A percentile compares a stretch with the other conserved stretches of the same genome.
phyloP scores from a whole-genome alignment of 805 yeast species.

The Candida boidinii region DNA sequence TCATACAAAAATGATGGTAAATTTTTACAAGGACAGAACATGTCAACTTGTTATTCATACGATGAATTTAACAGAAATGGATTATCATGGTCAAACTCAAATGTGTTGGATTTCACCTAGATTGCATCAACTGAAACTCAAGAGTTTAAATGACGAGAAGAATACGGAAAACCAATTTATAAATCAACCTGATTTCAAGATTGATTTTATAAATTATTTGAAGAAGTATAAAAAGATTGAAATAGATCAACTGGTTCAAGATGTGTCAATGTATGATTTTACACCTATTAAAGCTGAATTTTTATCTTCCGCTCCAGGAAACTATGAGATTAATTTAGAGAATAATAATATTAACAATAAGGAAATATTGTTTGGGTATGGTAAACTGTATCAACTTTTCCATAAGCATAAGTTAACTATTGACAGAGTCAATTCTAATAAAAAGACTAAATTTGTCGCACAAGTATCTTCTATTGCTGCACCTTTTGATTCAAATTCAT shows the following conservation, averaged over 20 bases:
- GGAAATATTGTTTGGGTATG: conserved; percentile 36
- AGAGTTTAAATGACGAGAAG: conserved; percentile 1
- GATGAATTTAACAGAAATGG: conserved; percentile 46
- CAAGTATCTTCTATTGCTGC: conserved; percentile 43
- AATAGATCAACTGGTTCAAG: conserved; percentile 20
- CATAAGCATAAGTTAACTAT: conserved; percentile 22
- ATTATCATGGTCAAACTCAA: conserved; percentile 52
- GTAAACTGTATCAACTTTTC: conserved; percentile 34
- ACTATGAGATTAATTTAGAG: conserved; percentile 12
- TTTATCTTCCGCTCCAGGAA: conserved; percentile 48
- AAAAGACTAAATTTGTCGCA: conserved; percentile 27
- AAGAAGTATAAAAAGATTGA: conserved; percentile 27
- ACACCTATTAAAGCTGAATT: conserved; percentile 40
- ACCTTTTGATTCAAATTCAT: conserved; percentile 25
- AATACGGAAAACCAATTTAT: conserved; percentile 2
- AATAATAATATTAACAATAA: no score
- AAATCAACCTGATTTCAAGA: conserved; percentile 30
- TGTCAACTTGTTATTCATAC: conserved; percentile 50
- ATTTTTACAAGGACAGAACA: conserved; percentile 36
- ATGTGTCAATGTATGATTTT: conserved; percentile 34
- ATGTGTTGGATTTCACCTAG: conserved; percentile 58
- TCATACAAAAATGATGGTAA: conserved; percentile 63
- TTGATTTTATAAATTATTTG: conserved; percentile 36
- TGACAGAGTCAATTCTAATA: conserved; percentile 3
- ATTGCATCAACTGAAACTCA: conserved; percentile 8